Evolutionary conservation across 163 green algal species (phyloP), one percentile per base, ranked within the genome.

Genomic region (Prototheca stagnorum): DNA sequence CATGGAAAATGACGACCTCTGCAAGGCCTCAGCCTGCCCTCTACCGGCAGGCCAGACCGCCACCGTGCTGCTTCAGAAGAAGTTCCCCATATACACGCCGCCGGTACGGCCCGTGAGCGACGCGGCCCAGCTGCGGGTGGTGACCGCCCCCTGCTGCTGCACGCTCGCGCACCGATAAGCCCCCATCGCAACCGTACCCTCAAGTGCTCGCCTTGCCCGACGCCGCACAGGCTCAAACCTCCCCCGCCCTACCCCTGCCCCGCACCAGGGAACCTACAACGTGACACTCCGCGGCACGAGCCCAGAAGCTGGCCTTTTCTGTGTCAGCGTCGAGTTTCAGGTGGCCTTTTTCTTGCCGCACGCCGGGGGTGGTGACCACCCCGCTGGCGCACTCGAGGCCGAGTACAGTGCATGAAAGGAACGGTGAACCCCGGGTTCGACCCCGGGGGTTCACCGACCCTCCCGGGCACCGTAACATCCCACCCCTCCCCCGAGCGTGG

Each of bases 1-100:
- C 4, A 25, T n/a, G 26, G 20, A 57, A 24, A n/a, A n/a, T 14
- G 50, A 57, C 35, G 35, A 57, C 35, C 35, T 57, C 12, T 57
- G 50, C 40, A n/a, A 19, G 15, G 50, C 49, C 16, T 40, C 39
- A 1, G 15, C 42, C 5, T 57, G 50, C 36, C 50, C 50, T 8
- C 14, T 56, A 22, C 31, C 9, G 31, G 11, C 31, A n/a, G 31
- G 31, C 31, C 11, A 37, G 31, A 12, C 12, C 11, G 31, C 9
- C 11, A 37, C 12, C 31, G 12, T 37, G n/a, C 11, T 45, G 7
- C 8, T 48, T 27, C 21, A 27, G 5, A 19, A 29, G 41, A 12
- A 16, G 17, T 29, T 48, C 19, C 41, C 20, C 8, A 16, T 16
- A 35, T n/a, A 35, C 15, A 19, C 24, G 7, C 41, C 22, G 24